Base-by-base conservation (phyloP, 2,329 filamentous ascomycete species). In the Monascus ruber region DNA sequence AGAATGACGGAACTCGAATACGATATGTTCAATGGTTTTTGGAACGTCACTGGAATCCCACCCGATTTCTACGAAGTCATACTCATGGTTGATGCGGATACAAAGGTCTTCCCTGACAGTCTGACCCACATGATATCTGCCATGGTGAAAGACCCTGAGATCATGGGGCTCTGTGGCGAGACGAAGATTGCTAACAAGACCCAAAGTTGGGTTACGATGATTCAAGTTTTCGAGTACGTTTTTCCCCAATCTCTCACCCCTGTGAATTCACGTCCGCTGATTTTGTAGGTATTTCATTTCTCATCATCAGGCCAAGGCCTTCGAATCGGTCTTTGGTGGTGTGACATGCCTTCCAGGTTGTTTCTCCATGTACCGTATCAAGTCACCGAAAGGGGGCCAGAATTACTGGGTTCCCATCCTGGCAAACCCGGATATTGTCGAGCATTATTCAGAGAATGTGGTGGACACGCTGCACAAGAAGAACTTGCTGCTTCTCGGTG, bases 321-420 rank as follows among this genome's bases (percentile, higher is more conserved):
- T 98, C 66, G 91, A 98, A 64, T 95, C 88, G 1, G 84, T 95
- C 49, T 98, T 98, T 64, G 91, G 91, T 66, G 91, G 91, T 83
- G 91, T 98, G 44, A 98, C 91, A 47, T 98, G 91, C 73, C 73
- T 98, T 51, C 91, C 91, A 10, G 91, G 91, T 48, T 98, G 91
- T 72, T 98, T 98, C 79, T 95, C 87, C 74, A 98, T 98, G 93
- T 98, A 98, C 71, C 85, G 91, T 56, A 96, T 98, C 76, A 98
- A 98, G 68, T 85, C 91, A 26, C 93, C 91, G 44, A 98, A 98
- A 69, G 91, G 91, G 48, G 89, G 84, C 25, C 87, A 96, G 62
- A 96, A 98, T 70, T 98, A 96, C 69, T 98, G 91, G 91, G 91
- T 98, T 24, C 91, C 91, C 5, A 96, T 98, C 55, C 76, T 98